phyloP scores from a whole-genome alignment of 805 yeast genomes.

The Hanseniaspora occidentalis region DNA sequence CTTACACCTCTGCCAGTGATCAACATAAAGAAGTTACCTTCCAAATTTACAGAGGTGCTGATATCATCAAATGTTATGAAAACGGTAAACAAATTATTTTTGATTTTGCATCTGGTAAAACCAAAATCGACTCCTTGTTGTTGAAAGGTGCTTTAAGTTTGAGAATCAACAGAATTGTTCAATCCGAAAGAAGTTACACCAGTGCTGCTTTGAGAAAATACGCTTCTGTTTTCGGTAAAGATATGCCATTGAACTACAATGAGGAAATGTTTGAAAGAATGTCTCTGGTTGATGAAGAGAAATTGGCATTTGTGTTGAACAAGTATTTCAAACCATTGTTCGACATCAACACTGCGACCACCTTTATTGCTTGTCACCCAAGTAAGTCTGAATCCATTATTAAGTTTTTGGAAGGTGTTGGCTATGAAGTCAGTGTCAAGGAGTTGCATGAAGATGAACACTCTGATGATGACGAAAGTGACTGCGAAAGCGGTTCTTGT shows the following conservation, averaged over 20 bases:
- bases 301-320: conserved; percentile 35
- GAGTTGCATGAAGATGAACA: conserved; percentile 6
- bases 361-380: conserved; percentile 7
- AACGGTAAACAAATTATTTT: conserved; percentile 55
- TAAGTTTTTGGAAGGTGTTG: conserved; percentile 3
- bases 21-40: conserved; percentile 61
- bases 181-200: conserved; percentile 48
- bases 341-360: conserved; percentile 4
- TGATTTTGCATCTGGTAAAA: conserved; percentile 42
- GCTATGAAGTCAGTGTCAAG: conserved; percentile 5
- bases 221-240: conserved; percentile 49
- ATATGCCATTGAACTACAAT: conserved; percentile 59
- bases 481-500: too few species aligned
- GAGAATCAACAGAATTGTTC: conserved; percentile 60
- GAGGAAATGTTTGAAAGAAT: conserved; percentile 39
- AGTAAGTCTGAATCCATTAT: conserved; percentile 4
- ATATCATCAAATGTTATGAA: conserved; percentile 47
- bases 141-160: conserved; percentile 67
- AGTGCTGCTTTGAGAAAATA: conserved; percentile 58
- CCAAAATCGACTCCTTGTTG: conserved; percentile 41
- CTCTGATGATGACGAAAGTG: neutral
- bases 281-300: conserved; percentile 38
- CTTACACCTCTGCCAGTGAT: conserved; percentile 40
- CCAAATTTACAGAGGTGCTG: conserved; percentile 72
- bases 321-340: conserved; percentile 59